Base-by-base conservation (phyloP, 1,284 basidiomycete genomes). In the Moesziomyces sp. region DNA sequence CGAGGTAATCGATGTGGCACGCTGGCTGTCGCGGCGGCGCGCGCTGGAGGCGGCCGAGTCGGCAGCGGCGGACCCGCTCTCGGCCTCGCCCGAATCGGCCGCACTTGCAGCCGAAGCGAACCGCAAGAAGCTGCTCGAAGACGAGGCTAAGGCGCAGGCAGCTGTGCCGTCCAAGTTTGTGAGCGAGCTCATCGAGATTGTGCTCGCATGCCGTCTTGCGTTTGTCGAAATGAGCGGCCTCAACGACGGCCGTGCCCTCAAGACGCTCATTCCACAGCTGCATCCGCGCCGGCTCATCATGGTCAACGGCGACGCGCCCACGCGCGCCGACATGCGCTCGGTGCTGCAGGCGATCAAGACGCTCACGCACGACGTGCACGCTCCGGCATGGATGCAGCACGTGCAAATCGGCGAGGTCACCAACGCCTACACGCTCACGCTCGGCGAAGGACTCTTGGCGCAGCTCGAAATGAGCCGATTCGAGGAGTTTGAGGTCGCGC, bases 211-310 rank as follows among this genome's bases (percentile, higher is more conserved):
- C 78, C 89, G 91, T 7, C 85, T 98, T 18, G 88, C 94, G 26
- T 97, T 92, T 76, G 90, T 99, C 55, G 97, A 99, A 81, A 90
- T 99, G 89, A 93, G 96, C 76, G 97, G 97, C 28, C 85, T 97
- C 59, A 95, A 94, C 81, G 97, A 99, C 80, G 95, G 96, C 1
- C 91, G 95, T 66, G 94, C 97, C 7, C 91, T 98, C 70, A 97
- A 97, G 85, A 96, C 93, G 0, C 95, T 99, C 68, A 90, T 99
- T 13, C 93, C 96, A 3, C 94, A 97, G 86, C 90, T 99, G 58
- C 94, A 97, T 82, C 97, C 97, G 26, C 89, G 97, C 19, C 62
- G 82, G 23, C 48, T 84, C 42, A 67, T 84, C 23, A 61, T 81
- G 56, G 82, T 83, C n/a, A 78, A 79, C 40, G 79, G 71, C 23